Evolutionary conservation across 108 stramenopile species (phyloP).

Genomic region (Licmophora abbreviata): DNA sequence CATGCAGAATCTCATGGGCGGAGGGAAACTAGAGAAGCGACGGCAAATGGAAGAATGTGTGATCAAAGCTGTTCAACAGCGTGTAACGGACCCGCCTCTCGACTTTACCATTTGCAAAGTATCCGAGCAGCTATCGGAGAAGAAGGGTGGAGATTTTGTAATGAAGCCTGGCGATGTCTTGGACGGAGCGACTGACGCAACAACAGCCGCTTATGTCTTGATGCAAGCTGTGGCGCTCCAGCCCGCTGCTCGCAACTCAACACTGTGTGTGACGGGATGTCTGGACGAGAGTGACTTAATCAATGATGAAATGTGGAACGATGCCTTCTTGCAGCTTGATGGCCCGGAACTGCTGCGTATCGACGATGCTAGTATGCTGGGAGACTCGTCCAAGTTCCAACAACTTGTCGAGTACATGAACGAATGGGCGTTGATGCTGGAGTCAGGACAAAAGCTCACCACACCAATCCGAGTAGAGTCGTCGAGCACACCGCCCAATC

Average conservation of each 20-base stretch:
- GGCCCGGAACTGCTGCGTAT: constrained; percentile 66
- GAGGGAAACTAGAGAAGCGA: constrained; percentile 62
- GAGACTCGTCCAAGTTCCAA: constrained; percentile 27
- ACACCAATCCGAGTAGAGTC: constrained; percentile 55
- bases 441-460: constrained; percentile 56
- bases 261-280: constrained; percentile 24
- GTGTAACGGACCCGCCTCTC: constrained; percentile 31
- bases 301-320: constrained; percentile 40
- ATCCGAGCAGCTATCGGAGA: constrained; percentile 52
- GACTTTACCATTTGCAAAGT: constrained; percentile 81
- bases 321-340: constrained; percentile 57
- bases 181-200: constrained; percentile 34
- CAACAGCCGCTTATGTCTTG: constrained; percentile 30
- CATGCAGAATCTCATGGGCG: constrained; percentile 65
- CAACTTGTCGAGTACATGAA: constrained; percentile 47
- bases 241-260: constrained; percentile 41
- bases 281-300: constrained; percentile 8
- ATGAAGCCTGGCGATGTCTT: constrained; percentile 51
- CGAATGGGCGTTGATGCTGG: constrained; percentile 52
- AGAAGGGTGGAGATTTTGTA: constrained; percentile 15
- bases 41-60: constrained; percentile 63
- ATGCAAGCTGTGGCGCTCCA: constrained; percentile 42
- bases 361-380: constrained; percentile 12
- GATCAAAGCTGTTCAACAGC: constrained; percentile 32
- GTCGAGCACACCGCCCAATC: constrained; percentile 9